These are phyloP conservation scores for Verticillium klebahnii DNA, from an alignment of 2,329 filamentous ascomycete species.

Conservation along the genomic window DNA sequence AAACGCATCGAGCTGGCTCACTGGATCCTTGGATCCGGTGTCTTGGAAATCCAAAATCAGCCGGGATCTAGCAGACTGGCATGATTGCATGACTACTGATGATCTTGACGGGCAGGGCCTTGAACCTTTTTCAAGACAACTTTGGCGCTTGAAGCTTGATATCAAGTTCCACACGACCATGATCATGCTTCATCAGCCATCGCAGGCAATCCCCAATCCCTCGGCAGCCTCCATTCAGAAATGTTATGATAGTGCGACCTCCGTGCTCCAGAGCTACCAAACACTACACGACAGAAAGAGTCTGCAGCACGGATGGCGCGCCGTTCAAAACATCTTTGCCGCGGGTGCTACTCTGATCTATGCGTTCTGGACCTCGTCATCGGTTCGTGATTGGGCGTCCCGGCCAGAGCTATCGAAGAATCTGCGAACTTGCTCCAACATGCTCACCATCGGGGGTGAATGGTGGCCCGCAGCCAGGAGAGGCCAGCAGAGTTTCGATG, in stretches of 20 bases:
- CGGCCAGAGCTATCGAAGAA: slow-evolving; percentile 10
- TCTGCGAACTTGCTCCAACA: slow-evolving; percentile 26
- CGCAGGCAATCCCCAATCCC: slow-evolving; percentile 25
- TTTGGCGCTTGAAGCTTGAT: slow-evolving; percentile 21
- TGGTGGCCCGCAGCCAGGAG: slow-evolving; percentile 33
- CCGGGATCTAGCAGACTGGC: slow-evolving; percentile 11
- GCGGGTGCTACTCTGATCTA: slow-evolving; percentile 32
- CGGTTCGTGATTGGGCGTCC: slow-evolving; percentile 17
- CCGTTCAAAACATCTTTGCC: slow-evolving; percentile 31
- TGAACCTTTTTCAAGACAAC: slow-evolving; percentile 9
- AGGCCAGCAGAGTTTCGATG: slow-evolving; percentile 24
- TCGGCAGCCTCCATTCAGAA: slow-evolving; percentile 19
- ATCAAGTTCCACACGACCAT: slow-evolving; percentile 26
- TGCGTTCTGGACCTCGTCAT: slow-evolving; percentile 27
- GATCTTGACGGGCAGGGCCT: neutral
- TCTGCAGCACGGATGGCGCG: slow-evolving; percentile 27
- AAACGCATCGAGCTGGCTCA: slow-evolving; percentile 11
- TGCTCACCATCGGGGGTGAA: slow-evolving; percentile 31
- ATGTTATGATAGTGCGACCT: slow-evolving; percentile 23
- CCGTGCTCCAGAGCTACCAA: slow-evolving; percentile 22
- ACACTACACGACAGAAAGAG: slow-evolving; percentile 21
- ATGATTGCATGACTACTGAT: slow-evolving; percentile 1
- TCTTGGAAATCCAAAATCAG: slow-evolving; percentile 11
- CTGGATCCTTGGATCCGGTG: slow-evolving; percentile 2
- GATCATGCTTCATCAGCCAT: slow-evolving; percentile 30